Evolutionary conservation across 345 rosid species (phyloP).

Genomic region (Lepidium africanum): DNA sequence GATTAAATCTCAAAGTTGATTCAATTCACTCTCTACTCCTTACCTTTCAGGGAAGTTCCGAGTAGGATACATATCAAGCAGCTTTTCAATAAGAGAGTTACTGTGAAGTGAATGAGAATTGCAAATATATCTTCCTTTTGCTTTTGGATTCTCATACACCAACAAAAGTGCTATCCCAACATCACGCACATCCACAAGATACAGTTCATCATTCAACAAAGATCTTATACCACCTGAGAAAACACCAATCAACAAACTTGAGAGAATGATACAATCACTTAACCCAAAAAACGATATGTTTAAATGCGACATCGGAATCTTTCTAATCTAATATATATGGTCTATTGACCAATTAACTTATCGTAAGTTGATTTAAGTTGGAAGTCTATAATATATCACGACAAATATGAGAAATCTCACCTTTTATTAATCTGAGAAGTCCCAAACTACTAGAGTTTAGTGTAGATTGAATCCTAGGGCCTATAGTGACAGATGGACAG

Average conservation of each 20-base stretch:
- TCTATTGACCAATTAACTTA: no score
- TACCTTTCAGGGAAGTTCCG: slow-evolving; percentile 39
- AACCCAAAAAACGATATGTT: no score
- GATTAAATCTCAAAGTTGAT: background rate
- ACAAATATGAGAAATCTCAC: slow-evolving; percentile 11
- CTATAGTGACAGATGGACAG: slow-evolving; percentile 41
- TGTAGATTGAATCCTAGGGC: slow-evolving; percentile 55
- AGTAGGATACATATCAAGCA: slow-evolving; percentile 34
- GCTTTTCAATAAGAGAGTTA: slow-evolving; percentile 26
- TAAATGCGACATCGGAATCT: no score
- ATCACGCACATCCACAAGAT: slow-evolving; percentile 48
- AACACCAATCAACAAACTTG: background rate
- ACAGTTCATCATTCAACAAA: slow-evolving; percentile 17
- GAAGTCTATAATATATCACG: no score
- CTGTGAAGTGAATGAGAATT: slow-evolving; percentile 24
- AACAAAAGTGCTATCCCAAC: slow-evolving; percentile 38
- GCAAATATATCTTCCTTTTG: slow-evolving; percentile 44
- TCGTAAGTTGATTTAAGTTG: no score
- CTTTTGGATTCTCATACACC: slow-evolving; percentile 36
- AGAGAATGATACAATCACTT: background rate
- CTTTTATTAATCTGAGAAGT: slow-evolving; percentile 33
- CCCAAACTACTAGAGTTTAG: slow-evolving; percentile 40
- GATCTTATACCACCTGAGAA: slow-evolving; percentile 33
- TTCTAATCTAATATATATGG: no score
- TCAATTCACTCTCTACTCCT: background rate